Evolutionary conservation across 1,284 basidiomycete species (phyloP).

Genomic region (Entoloma clypeatum): DNA sequence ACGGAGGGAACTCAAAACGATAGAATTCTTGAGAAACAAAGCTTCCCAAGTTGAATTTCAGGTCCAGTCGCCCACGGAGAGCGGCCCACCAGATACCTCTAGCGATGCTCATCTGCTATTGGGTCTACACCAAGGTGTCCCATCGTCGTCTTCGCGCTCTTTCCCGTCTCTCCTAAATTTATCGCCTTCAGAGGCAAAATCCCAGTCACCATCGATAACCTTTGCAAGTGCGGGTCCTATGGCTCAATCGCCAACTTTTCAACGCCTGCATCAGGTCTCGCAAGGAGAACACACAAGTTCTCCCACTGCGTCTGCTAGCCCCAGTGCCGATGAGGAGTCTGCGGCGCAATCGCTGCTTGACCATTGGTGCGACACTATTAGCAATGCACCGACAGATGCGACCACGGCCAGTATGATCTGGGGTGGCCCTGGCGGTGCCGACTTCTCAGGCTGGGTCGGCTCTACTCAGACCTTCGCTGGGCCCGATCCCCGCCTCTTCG

Average conservation of each 20-base stretch:
- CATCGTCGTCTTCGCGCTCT: slow-evolving; percentile 31
- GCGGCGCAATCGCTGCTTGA: slow-evolving; percentile 72
- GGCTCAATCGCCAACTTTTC: slow-evolving; percentile 52
- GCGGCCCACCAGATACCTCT: too few species aligned
- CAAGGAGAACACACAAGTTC: slow-evolving; percentile 43
- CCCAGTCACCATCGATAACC: slow-evolving; percentile 30
- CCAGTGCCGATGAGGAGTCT: slow-evolving; percentile 68
- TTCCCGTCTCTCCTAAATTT: slow-evolving; percentile 37
- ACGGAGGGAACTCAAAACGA: slow-evolving; percentile 72
- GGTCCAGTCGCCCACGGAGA: slow-evolving; percentile 23
- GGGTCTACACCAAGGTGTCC: slow-evolving; percentile 41
- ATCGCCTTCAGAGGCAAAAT: slow-evolving; percentile 24
- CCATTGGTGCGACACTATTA: slow-evolving; percentile 77
- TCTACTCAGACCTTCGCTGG: slow-evolving; percentile 32
- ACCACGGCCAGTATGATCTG: slow-evolving; percentile 54
- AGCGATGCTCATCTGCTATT: slow-evolving; percentile 49
- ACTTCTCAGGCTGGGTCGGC: slow-evolving; percentile 60
- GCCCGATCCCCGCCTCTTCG: slow-evolving; percentile 41
- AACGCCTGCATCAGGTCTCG: slow-evolving; percentile 54
- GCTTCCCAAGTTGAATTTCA: slow-evolving; percentile 50
- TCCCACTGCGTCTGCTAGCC: slow-evolving; percentile 59
- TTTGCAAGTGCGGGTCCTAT: slow-evolving; percentile 32
- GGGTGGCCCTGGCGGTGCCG: slow-evolving; percentile 55
- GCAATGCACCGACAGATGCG: slow-evolving; percentile 57
- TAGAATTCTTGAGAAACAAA: slow-evolving; percentile 71